Percentiles rank a stretch among this genome's conserved stretches.
Evolutionary conservation across 2,329 filamentous ascomycete species (phyloP).

Genomic region (Dactylellina drechsleri): DNA sequence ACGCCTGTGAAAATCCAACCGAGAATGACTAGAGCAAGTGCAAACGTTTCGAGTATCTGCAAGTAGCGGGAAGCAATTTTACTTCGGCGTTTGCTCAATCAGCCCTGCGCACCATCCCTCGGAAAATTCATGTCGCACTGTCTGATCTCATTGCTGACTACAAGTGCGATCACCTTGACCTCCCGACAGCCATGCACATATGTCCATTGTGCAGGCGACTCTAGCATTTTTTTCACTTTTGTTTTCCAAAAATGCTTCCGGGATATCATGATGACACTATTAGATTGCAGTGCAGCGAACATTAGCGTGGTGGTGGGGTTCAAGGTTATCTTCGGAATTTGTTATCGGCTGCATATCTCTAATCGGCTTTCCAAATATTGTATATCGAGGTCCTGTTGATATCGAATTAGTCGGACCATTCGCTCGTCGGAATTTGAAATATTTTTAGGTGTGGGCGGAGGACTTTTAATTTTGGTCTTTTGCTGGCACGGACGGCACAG

Average conservation of each 20-base stretch:
- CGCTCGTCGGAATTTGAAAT: constrained; percentile 48
- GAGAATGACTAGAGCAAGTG: constrained; percentile 8
- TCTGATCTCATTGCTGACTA: constrained; percentile 51
- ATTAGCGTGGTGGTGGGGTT: constrained; percentile 41
- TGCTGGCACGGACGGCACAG: constrained; percentile 2
- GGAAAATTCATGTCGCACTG: constrained; percentile 10
- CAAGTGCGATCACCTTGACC: constrained; percentile 25
- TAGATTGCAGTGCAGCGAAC: constrained; percentile 19
- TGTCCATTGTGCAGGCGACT: constrained; percentile 17
- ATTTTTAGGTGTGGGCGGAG: constrained; percentile 53
- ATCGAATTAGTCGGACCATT: constrained; percentile 31
- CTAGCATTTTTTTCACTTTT: constrained; percentile 6
- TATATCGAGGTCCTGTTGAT: not conserved
- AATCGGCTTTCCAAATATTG: constrained; percentile 49
- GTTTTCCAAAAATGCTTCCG: constrained; percentile 24
- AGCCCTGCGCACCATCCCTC: constrained; percentile 50
- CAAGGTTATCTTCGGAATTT: constrained; percentile 55
- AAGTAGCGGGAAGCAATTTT: constrained; percentile 16
- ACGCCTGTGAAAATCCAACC: constrained; percentile 31
- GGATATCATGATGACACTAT: constrained; percentile 21
- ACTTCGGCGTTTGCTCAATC: constrained; percentile 6
- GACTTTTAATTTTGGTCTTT: not conserved
- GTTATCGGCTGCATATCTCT: constrained; percentile 53
- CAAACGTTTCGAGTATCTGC: constrained; percentile 13
- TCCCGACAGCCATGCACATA: constrained; percentile 26